These are phyloP conservation scores for Babesia ovata DNA, from an alignment of 169 alveolate species.

Conservation along the genomic window DNA sequence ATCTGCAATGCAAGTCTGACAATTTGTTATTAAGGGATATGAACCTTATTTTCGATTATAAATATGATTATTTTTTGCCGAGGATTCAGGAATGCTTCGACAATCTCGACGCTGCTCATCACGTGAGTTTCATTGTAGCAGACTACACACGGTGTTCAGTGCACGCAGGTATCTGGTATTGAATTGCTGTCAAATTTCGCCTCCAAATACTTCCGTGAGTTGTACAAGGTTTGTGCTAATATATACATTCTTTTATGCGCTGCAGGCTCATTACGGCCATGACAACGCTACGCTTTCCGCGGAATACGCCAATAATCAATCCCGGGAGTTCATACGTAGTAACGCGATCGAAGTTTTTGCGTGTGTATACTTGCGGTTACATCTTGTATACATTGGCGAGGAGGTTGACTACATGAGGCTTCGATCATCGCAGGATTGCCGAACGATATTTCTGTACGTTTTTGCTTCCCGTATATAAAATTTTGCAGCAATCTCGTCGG, in stretches of 20 bases:
- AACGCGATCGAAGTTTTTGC: conserved; percentile 63
- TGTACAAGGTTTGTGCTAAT: conserved; percentile 47
- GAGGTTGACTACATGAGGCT: conserved; percentile 37
- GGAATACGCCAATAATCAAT: conserved; percentile 40
- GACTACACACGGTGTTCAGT: conserved; percentile 11
- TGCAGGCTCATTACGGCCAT: conserved; percentile 47
- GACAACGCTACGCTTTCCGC: conserved; percentile 28
- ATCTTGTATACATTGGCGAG: conserved; percentile 46
- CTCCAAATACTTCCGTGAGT: conserved; percentile 47
- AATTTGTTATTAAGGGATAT: conserved; percentile 57
- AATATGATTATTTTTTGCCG: conserved; percentile 52
- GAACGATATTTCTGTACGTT: conserved; percentile 59
- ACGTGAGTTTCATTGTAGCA: conserved; percentile 17
- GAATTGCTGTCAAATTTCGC: conserved; percentile 44
- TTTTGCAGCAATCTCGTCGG: conserved; percentile 56
- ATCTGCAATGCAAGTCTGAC: conserved; percentile 56
- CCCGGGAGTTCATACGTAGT: conserved; percentile 42
- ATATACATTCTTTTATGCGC: not conserved
- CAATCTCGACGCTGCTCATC: conserved; percentile 41
- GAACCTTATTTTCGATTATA: conserved; percentile 44
- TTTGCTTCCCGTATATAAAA: not conserved
- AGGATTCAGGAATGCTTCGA: conserved; percentile 63
- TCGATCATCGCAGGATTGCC: conserved; percentile 44
- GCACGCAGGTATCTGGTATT: conserved; percentile 49
- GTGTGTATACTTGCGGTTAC: conserved; percentile 54